phyloP scores from a whole-genome alignment of 805 yeast species.

The Saccharomycopsis sp. region DNA sequence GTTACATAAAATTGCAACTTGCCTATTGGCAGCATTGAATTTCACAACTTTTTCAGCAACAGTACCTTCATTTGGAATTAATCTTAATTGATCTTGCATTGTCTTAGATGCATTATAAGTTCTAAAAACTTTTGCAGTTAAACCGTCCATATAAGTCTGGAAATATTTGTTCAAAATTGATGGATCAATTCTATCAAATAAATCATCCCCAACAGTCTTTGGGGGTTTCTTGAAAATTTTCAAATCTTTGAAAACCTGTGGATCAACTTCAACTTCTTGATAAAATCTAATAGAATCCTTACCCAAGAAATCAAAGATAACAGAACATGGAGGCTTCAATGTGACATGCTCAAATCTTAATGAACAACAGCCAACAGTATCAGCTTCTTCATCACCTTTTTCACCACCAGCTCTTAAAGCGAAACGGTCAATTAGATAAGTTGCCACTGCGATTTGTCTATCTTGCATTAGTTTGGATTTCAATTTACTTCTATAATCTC shows the following conservation, averaged over 20 bases:
- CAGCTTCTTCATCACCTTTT: conserved; percentile 95
- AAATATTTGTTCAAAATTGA: conserved; percentile 74
- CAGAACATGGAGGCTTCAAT: conserved; percentile 76
- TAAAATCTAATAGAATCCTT: conserved; percentile 88
- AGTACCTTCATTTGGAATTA: conserved; percentile 80
- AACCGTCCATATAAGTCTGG: conserved; percentile 85
- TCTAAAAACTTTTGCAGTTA: conserved; percentile 96
- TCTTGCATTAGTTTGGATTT: conserved; percentile 74
- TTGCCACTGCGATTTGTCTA: conserved; percentile 90
- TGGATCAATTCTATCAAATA: conserved; percentile 88
- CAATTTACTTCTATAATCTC: conserved; percentile 63
- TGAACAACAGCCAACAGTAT: conserved; percentile 97
- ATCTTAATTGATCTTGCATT: conserved; percentile 89
- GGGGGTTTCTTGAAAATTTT: conserved; percentile 84
- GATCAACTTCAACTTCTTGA: conserved; percentile 88
- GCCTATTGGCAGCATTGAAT: conserved; percentile 91
- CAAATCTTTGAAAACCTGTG: conserved; percentile 86
- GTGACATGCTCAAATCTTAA: conserved; percentile 85
- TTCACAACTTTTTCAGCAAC: conserved; percentile 80
- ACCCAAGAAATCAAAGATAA: conserved; percentile 89
- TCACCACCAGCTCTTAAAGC: conserved; percentile 98
- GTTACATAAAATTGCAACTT: conserved; percentile 93
- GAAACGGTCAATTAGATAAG: conserved; percentile 83
- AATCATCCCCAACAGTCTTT: conserved; percentile 84
- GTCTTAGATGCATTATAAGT: conserved; percentile 94